Evolutionary conservation across 495 filamentous ascomycete species (phyloP).

Genomic region (Daldinia vernicosa): DNA sequence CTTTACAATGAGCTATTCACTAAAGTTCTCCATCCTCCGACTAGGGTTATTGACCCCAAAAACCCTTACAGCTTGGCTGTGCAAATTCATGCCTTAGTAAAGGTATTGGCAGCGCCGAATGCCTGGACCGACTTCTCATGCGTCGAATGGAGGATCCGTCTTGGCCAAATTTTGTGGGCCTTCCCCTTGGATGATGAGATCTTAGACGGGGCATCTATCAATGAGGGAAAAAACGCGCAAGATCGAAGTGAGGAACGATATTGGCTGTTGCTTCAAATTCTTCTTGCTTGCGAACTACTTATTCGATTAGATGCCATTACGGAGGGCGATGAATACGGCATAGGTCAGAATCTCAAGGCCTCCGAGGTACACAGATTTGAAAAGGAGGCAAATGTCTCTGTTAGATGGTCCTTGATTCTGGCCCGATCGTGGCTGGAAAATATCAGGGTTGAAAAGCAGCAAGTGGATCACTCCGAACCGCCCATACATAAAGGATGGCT

Average conservation of each 20-base stretch:
- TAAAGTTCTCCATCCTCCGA: conserved; percentile 65
- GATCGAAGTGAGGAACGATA: conserved; percentile 67
- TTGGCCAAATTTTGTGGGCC: conserved; percentile 86
- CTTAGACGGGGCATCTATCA: conserved; percentile 53
- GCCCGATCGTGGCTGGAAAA: conserved; percentile 81
- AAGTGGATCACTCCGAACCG: conserved; percentile 45
- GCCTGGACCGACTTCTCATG: conserved; percentile 82
- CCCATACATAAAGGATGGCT: conserved; percentile 59
- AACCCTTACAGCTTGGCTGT: conserved; percentile 68
- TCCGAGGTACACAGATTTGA: conserved; percentile 72
- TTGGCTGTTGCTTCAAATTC: conserved; percentile 81
- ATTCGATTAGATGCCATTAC: conserved; percentile 78
- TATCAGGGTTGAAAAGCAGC: conserved; percentile 60
- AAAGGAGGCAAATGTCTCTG: conserved; percentile 69
- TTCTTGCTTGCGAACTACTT: conserved; percentile 79
- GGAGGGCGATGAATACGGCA: conserved; percentile 61
- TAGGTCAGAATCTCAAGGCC: conserved; percentile 57
- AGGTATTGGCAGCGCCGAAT: conserved; percentile 62
- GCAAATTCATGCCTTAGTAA: conserved; percentile 65
- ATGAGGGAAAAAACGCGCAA: conserved; percentile 51
- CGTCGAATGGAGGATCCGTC: conserved; percentile 79
- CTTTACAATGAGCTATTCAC: conserved; percentile 70
- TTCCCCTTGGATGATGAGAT: conserved; percentile 63
- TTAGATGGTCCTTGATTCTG: conserved; percentile 82
- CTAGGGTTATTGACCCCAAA: conserved; percentile 62